These are phyloP conservation scores for Narthecium ossifragum DNA, from an alignment of 106 monocot genomes.

Conservation along the genomic window DNA sequence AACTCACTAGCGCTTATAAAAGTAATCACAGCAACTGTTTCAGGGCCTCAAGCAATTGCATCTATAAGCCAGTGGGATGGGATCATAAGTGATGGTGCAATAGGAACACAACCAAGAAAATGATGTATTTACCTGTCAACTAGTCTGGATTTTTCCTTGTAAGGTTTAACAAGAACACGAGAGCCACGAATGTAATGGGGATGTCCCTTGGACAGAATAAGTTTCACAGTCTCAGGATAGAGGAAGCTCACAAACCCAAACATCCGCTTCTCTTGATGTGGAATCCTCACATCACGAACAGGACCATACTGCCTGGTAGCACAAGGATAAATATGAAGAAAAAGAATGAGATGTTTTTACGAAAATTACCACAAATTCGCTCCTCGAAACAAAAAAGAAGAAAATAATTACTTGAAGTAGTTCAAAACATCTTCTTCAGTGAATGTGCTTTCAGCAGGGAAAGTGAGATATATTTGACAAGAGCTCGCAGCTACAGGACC, in stretches of 20 bases:
- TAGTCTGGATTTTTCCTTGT: constrained; percentile 56
- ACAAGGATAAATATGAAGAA: background rate
- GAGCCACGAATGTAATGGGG: constrained; percentile 70
- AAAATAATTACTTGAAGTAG: constrained; percentile 59
- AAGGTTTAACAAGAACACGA: constrained; percentile 76
- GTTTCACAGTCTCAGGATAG: constrained; percentile 50
- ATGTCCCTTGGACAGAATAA: constrained; percentile 39
- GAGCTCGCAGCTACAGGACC: constrained; percentile 19
- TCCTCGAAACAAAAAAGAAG: background rate
- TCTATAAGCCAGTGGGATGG: background rate
- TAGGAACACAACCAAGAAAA: background rate
- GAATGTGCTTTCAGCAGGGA: constrained; percentile 76
- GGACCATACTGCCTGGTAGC: constrained; percentile 59
- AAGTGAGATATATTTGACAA: constrained; percentile 88
- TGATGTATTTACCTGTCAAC: constrained; percentile 37
- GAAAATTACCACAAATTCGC: too few relatives aligned
- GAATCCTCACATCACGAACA: constrained; percentile 78
- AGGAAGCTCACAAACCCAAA: constrained; percentile 91
- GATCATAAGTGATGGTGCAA: background rate
- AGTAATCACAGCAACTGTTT: background rate
- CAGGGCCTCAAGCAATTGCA: too few relatives aligned
- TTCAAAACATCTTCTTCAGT: constrained; percentile 62
- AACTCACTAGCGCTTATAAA: background rate
- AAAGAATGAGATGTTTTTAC: background rate
- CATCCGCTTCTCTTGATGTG: constrained; percentile 70